phyloP scores from a whole-genome alignment of 2,329 filamentous ascomycete genomes.

The Fusarium miscanthi region DNA sequence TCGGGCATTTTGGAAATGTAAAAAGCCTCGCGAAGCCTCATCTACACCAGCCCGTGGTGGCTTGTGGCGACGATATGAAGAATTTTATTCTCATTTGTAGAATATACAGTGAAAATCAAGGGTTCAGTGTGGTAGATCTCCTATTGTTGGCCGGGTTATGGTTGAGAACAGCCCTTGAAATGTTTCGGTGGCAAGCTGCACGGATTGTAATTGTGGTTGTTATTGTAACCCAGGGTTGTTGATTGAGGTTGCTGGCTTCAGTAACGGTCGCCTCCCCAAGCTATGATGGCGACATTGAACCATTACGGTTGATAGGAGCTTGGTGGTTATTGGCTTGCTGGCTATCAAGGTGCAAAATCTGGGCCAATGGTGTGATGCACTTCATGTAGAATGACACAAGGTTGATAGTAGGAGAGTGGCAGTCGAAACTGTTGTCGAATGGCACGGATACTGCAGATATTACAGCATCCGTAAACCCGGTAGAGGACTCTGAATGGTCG shows the following conservation, averaged over 20 bases:
- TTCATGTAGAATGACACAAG: constrained; percentile 20
- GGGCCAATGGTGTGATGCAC: constrained; percentile 36
- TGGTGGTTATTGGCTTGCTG: constrained; percentile 34
- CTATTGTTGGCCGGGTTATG: constrained; percentile 17
- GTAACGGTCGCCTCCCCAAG: constrained; percentile 40
- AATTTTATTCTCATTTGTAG: constrained; percentile 9
- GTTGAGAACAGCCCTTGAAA: constrained; percentile 1
- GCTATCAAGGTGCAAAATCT: constrained; percentile 30
- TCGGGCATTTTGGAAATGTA: not conserved
- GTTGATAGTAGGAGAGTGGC: constrained; percentile 11
- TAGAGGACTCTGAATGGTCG: constrained; percentile 26
- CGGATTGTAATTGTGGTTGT: constrained; percentile 19
- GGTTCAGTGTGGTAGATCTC: constrained; percentile 34
- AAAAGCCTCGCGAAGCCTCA: not conserved
- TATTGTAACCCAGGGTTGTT: constrained; percentile 13
- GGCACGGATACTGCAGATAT: constrained; percentile 23
- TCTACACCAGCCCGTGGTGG: not conserved
- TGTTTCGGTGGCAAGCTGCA: constrained; percentile 33
- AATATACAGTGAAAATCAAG: constrained; percentile 21
- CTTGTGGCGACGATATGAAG: constrained; percentile 30
- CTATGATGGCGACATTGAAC: constrained; percentile 25
- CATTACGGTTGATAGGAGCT: constrained; percentile 24
- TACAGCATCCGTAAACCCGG: constrained; percentile 32
- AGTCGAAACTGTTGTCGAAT: constrained; percentile 21
- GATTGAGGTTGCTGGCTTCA: constrained; percentile 12